A percentile compares a stretch with the other conserved stretches of the same genome.
phyloP scores from a whole-genome alignment of 116 monocot genomes.

The Trichopus zeylanicus region DNA sequence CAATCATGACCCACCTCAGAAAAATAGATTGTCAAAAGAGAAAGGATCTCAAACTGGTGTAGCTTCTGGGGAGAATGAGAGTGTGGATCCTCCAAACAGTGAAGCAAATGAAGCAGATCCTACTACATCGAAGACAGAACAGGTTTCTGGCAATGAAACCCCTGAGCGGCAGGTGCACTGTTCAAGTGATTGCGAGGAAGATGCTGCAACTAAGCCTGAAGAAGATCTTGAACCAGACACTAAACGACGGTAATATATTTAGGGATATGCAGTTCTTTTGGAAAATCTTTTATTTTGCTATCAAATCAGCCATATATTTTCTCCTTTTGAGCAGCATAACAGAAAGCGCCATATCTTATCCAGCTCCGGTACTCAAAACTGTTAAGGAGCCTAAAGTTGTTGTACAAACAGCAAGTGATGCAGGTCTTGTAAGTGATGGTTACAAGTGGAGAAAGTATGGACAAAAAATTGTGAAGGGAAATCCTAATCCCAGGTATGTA shows the following conservation, averaged over 20 bases:
- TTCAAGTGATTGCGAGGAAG: slow-evolving; percentile 84
- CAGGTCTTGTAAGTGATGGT: slow-evolving; percentile 61
- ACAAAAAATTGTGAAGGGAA: slow-evolving; percentile 96
- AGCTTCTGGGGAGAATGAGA: slow-evolving; percentile 4
- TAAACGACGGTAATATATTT: slow-evolving; percentile 61
- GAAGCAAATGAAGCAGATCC: slow-evolving; percentile 25
- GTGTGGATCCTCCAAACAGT: slow-evolving; percentile 7
- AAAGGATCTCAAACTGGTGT: slow-evolving; percentile 26
- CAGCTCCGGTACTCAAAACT: slow-evolving; percentile 38
- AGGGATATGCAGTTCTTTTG: not conserved
- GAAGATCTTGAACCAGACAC: slow-evolving; percentile 46
- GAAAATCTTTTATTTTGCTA: not conserved
- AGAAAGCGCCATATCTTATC: slow-evolving; percentile 16
- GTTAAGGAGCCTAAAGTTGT: slow-evolving; percentile 71
- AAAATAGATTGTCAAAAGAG: slow-evolving; percentile 40
- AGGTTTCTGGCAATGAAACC: slow-evolving; percentile 30
- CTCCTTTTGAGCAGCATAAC: slow-evolving; percentile 15
- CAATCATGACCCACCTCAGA: slow-evolving; percentile 78
- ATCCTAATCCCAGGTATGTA: slow-evolving; percentile 85
- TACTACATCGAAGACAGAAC: slow-evolving; percentile 28
- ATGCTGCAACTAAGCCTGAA: slow-evolving; percentile 32
- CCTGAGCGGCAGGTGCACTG: slow-evolving; percentile 54
- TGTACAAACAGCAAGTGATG: slow-evolving; percentile 45
- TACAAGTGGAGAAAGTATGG: slow-evolving; percentile 99
- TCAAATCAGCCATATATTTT: not conserved